Base-by-base conservation (phyloP, 768 basidiomycete species). In the Mrakia hoshinonis region DNA sequence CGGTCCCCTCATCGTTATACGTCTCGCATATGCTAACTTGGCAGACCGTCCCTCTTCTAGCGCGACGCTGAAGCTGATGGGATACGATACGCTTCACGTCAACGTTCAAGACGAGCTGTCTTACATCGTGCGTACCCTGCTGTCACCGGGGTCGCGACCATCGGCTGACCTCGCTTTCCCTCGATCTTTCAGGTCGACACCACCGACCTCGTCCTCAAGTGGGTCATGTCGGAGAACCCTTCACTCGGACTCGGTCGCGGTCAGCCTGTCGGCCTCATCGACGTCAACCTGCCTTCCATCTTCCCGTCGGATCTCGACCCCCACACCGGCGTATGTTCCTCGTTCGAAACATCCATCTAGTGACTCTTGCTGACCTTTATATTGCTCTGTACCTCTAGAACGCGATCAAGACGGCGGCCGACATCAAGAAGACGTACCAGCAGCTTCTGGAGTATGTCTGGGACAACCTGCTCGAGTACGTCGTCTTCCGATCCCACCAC, bases 401-500 rank as follows among this genome's bases (percentile, higher is more conserved):
- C 77, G 61, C 46, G 13, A 29, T 52, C 20, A 39, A 62, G 49
- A 46, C 47, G 47, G 22, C 12, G 58, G 51, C 55, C 61, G 38
- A 61, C 73, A 73, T 75, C 76, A 73, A 73, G 39, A 29, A 74
- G 72, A 29, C 63, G 65, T 69, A 79, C 77, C 78, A 75, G 61
- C 85, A 89, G 36, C 80, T 94, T 29, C 78, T 95, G 70, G 83
- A 83, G 4, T 95, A 97, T 78, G 79, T 98, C 13, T 99, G 96
- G 96, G 95, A 98, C 79, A 95, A 97, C 76, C 94, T 93, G 76
- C 83, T 98, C 73, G 87, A 89, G 94, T 96, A 75, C 72, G 89
- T 78, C 60, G 55, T 71, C 6, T 61, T 26, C 26, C 62, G 48
- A 20, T 52, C 49, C 51, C 73, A 0, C 58, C 65, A 61, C n/a